Conservation (phyloP, 257 asterid species). For the Haberlea rhodopensis region DNA sequence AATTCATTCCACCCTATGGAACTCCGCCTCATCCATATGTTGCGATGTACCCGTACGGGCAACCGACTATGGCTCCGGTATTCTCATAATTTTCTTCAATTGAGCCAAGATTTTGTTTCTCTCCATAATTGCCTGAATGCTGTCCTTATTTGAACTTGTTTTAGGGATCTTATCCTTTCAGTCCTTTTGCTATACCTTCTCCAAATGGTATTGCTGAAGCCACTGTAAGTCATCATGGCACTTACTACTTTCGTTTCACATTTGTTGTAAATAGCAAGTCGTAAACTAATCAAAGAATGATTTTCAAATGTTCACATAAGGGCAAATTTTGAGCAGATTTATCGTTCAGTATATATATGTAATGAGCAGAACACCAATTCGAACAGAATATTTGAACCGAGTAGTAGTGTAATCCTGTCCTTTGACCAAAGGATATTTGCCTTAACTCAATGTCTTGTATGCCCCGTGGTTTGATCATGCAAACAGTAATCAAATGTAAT, state of each 20-base stretch:
- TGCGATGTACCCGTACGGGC: conserved; percentile 97
- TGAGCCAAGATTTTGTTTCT: conserved; percentile 5
- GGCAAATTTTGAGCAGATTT: no score
- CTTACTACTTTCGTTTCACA: neutral
- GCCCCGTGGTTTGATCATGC: no score
- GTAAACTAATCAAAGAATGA: conserved; percentile 18
- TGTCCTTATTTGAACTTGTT: conserved; percentile 18
- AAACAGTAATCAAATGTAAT: no score
- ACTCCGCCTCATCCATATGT: conserved; percentile 95
- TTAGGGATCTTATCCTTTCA: conserved; percentile 93
- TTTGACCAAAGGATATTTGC: no score
- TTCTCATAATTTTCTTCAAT: conserved; percentile 16
- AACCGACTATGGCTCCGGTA: conserved; percentile 95
- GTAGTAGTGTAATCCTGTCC: no score
- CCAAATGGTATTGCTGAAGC: conserved; percentile 60
- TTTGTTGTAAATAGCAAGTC: conserved; percentile 30
- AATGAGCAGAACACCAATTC: no score
- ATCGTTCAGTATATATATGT: no score
- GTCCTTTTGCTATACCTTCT: conserved; percentile 74
- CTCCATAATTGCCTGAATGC: conserved; percentile 22
- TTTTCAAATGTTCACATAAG: no score
- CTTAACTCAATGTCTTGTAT: no score
- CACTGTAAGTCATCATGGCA: conserved; percentile 40
- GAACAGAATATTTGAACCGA: no score
- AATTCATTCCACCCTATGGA: conserved; percentile 83